These are phyloP conservation scores for Phytophthora hybrid DNA, from an alignment of 352 stramenopile species.

Conservation along the genomic window DNA sequence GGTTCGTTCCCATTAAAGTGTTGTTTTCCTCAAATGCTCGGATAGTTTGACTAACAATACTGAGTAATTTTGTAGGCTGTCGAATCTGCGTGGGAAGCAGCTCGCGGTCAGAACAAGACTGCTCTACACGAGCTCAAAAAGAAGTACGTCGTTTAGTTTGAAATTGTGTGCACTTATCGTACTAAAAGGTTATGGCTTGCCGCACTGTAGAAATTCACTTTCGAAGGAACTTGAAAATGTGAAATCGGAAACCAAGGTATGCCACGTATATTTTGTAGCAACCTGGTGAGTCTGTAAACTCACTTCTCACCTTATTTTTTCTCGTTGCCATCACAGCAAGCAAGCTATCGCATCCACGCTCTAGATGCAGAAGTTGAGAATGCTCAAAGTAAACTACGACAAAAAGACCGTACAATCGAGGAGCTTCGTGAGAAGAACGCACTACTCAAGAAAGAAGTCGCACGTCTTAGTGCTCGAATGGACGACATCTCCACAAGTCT, in stretches of 20 bases:
- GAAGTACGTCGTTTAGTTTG: slow-evolving; percentile 41
- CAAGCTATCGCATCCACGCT: slow-evolving; percentile 76
- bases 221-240: slow-evolving; percentile 73
- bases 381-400: slow-evolving; percentile 75
- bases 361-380: slow-evolving; percentile 81
- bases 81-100: slow-evolving; percentile 80
- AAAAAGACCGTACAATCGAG: slow-evolving; percentile 78
- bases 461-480: slow-evolving; percentile 53
- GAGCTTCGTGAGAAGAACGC: slow-evolving; percentile 75
- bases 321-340: slow-evolving; percentile 46
- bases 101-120: slow-evolving; percentile 82
- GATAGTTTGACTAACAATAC: too few relatives aligned
- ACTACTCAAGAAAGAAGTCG: slow-evolving; percentile 72
- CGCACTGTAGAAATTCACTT: slow-evolving; percentile 51
- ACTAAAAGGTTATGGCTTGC: neutral
- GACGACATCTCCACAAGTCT: slow-evolving; percentile 62
- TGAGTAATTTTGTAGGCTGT: slow-evolving; percentile 51
- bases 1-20: slow-evolving; percentile 35
- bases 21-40: neutral
- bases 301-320: neutral
- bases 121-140: slow-evolving; percentile 85
- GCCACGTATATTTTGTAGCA: neutral
- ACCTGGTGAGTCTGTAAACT: neutral
- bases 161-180: neutral
- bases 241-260: slow-evolving; percentile 73